A percentile compares a stretch with the other conserved stretches of the same genome.
phyloP scores from a whole-genome alignment of 495 filamentous ascomycete genomes.

The Xylaria bambusicola region DNA sequence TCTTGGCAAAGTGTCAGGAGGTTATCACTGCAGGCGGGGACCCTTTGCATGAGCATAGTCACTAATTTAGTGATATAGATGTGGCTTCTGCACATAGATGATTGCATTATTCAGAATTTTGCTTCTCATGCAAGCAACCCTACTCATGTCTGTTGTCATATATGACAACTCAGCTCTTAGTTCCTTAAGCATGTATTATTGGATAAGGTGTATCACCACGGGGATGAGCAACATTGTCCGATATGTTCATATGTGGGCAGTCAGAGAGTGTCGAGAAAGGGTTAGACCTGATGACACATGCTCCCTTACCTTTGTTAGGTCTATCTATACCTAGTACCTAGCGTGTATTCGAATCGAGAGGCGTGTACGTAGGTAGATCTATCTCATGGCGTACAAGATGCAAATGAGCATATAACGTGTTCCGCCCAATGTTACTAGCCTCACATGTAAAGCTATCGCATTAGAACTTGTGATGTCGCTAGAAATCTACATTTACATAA shows the following conservation, averaged over 20 bases:
- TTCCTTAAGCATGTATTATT: neutral
- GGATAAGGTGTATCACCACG: no score
- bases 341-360: no score
- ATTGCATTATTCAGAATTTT: slow-evolving; percentile 17
- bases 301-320: neutral
- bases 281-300: neutral
- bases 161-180: neutral
- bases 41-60: slow-evolving; percentile 39
- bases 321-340: no score
- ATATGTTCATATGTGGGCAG: no score
- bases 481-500: neutral
- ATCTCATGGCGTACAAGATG: neutral
- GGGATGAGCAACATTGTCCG: no score
- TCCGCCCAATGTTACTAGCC: no score
- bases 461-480: no score
- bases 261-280: no score
- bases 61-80: slow-evolving; percentile 18
- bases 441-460: no score
- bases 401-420: neutral
- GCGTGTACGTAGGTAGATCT: no score
- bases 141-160: neutral
- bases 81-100: slow-evolving; percentile 5
- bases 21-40: slow-evolving; percentile 44
- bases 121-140: neutral
- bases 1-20: slow-evolving; percentile 84